Conservation (phyloP, 2,329 filamentous ascomycete genomes). For the Lachnellula occidentalis region DNA sequence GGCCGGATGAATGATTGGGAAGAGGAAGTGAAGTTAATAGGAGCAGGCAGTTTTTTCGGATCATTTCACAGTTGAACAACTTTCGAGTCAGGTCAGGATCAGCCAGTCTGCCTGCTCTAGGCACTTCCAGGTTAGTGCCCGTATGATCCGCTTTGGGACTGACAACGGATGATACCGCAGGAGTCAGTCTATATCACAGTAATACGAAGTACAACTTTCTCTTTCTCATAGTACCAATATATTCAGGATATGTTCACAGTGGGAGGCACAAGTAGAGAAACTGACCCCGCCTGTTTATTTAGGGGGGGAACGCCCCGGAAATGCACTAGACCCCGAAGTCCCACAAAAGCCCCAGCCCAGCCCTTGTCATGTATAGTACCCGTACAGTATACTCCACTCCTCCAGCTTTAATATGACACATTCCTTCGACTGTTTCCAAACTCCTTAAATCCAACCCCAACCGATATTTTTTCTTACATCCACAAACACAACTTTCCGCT, state of each 20-base stretch:
- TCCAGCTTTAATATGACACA: not conserved
- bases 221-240: too few relatives aligned
- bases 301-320: not conserved
- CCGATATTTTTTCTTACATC: slow-evolving; percentile 49
- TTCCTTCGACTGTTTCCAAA: not conserved
- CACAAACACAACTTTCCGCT: slow-evolving; percentile 91
- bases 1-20: not conserved
- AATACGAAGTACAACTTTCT: too few relatives aligned
- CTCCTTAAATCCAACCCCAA: not conserved
- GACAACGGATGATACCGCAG: too few relatives aligned
- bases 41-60: too few relatives aligned
- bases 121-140: too few relatives aligned
- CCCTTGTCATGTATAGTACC: too few relatives aligned
- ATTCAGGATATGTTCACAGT: not conserved
- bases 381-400: not conserved
- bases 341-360: not conserved
- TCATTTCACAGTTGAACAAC: not conserved
- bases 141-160: too few relatives aligned
- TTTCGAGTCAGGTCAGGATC: not conserved
- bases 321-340: not conserved
- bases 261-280: not conserved
- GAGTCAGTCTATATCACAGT: too few relatives aligned
- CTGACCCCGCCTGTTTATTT: not conserved
- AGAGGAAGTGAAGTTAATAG: too few relatives aligned
- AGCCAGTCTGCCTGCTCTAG: too few relatives aligned